phyloP scores from a whole-genome alignment of 2,329 filamentous ascomycete genomes.

The Tolypocladium endophyticum region DNA sequence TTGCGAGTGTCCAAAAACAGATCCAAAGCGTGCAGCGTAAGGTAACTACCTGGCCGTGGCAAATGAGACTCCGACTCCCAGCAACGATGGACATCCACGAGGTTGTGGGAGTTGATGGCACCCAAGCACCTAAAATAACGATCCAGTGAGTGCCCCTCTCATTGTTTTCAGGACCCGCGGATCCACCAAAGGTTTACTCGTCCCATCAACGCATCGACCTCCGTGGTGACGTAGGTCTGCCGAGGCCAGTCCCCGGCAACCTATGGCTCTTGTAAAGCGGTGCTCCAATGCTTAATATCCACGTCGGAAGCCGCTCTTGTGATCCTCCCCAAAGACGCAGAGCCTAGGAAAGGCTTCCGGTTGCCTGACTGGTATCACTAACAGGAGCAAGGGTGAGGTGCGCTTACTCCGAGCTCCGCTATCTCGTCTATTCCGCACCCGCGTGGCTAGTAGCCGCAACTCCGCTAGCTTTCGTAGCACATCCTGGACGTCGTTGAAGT shows the following conservation, averaged over 20 bases:
- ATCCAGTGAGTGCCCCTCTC: background rate
- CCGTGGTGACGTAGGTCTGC: background rate
- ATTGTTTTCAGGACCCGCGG: background rate
- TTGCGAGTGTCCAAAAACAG: background rate
- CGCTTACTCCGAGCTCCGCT: background rate
- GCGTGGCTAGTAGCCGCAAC: background rate
- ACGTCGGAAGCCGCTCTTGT: background rate
- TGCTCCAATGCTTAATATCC: too few relatives aligned
- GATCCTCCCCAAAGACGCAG: background rate
- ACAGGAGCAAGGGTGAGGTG: background rate
- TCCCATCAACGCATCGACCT: background rate
- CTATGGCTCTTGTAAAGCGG: too few relatives aligned
- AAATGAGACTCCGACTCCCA: background rate
- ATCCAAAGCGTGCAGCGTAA: background rate
- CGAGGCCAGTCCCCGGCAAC: too few relatives aligned
- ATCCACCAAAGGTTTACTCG: background rate
- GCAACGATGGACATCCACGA: background rate
- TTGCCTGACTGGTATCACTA: too few relatives aligned
- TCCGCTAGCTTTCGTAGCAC: background rate
- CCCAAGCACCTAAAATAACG: too few relatives aligned
- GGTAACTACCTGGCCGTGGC: too few relatives aligned
- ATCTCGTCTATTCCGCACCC: background rate
- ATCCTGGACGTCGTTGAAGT: background rate
- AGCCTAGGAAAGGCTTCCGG: background rate
- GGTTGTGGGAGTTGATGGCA: background rate